These are phyloP conservation scores for Malassezia yamatoensis DNA, from an alignment of 1,284 basidiomycete species.

Conservation along the genomic window DNA sequence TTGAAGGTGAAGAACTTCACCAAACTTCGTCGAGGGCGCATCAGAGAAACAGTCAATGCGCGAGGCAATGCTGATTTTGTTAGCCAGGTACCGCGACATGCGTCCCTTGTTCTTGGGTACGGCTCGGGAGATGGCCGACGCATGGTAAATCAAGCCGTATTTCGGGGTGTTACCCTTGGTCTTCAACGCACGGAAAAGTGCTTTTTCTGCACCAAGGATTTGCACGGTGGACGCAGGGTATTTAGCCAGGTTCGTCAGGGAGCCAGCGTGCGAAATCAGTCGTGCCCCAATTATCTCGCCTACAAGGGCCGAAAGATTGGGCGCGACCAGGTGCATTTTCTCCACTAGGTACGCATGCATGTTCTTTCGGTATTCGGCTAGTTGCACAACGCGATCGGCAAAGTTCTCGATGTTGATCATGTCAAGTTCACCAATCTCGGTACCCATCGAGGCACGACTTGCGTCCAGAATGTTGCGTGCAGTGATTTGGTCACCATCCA, in stretches of 20 bases:
- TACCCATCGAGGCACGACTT: slow-evolving; percentile 87
- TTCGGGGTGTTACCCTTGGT: slow-evolving; percentile 98
- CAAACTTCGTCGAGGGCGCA: slow-evolving; percentile 76
- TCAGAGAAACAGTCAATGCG: slow-evolving; percentile 94
- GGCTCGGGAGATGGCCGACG: slow-evolving; percentile 68
- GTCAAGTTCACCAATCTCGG: slow-evolving; percentile 81
- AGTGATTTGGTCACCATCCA: slow-evolving; percentile 74
- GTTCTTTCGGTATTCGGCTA: slow-evolving; percentile 87
- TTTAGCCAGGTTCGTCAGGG: slow-evolving; percentile 90
- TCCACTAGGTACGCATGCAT: slow-evolving; percentile 80
- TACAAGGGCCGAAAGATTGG: slow-evolving; percentile 76
- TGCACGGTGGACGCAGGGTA: slow-evolving; percentile 97
- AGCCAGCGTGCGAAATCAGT: slow-evolving; percentile 93
- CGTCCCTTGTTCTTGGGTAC: slow-evolving; percentile 93
- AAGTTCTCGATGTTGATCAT: slow-evolving; percentile 93
- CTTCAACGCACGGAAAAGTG: slow-evolving; percentile 91
- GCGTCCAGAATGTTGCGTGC: slow-evolving; percentile 93
- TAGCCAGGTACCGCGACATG: slow-evolving; percentile 66
- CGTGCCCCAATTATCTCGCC: slow-evolving; percentile 92
- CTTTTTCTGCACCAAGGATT: slow-evolving; percentile 96
- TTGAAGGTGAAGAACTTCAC: slow-evolving; percentile 81
- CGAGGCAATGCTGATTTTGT: slow-evolving; percentile 97
- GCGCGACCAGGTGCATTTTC: slow-evolving; percentile 97
- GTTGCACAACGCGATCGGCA: slow-evolving; percentile 77
- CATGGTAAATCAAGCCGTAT: slow-evolving; percentile 59